Conservation (phyloP, 2,329 filamentous ascomycete species). For the Anisogramma anomala region DNA sequence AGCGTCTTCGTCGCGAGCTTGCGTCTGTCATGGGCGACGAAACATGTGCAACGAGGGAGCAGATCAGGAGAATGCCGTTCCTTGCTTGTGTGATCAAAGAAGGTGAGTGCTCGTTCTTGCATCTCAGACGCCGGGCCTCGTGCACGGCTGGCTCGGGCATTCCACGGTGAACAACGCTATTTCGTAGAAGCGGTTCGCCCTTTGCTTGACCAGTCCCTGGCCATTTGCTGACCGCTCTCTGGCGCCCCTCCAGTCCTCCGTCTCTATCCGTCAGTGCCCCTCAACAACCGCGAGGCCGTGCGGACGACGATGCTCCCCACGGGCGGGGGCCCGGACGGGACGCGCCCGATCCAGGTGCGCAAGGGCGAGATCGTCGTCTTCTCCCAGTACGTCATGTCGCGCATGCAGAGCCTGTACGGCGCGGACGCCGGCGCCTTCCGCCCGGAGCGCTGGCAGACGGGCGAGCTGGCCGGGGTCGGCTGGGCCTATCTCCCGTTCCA, state of each 20-base stretch:
- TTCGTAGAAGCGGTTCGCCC: no score
- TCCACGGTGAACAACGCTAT: no score
- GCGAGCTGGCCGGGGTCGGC: background rate
- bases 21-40: no score
- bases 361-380: slow-evolving; percentile 20
- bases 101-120: no score
- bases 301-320: slow-evolving; percentile 19
- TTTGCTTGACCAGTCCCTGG: no score
- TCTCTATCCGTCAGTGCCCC: background rate
- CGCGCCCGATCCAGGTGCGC: slow-evolving; percentile 19
- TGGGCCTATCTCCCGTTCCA: slow-evolving; percentile 8
- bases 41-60: no score
- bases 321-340: slow-evolving; percentile 22
- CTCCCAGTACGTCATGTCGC: slow-evolving; percentile 19
- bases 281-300: slow-evolving; percentile 6
- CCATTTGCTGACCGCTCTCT: no score
- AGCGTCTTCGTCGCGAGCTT: no score
- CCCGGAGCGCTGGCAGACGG: slow-evolving; percentile 1
- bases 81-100: no score
- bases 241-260: background rate
- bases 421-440: background rate
- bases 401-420: slow-evolving; percentile 9
- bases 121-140: no score
- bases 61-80: no score
- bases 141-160: no score